These are phyloP conservation scores for Silene noctiflora DNA, from an alignment of 179 eudicot species.

Conservation along the genomic window DNA sequence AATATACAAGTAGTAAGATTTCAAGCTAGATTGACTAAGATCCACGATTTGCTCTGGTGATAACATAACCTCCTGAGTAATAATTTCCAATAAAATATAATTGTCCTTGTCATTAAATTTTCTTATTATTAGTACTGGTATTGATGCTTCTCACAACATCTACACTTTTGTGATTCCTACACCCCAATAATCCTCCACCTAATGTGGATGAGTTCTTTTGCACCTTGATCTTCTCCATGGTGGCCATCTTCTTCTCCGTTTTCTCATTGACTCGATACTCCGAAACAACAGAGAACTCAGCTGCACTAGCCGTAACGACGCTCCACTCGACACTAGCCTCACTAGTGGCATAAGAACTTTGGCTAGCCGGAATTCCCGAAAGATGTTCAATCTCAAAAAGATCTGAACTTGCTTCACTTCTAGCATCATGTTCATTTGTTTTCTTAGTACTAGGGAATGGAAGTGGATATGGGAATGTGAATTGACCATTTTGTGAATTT, in stretches of 20 bases:
- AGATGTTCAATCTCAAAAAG: conserved; percentile 56
- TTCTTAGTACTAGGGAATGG: background rate
- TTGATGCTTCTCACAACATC: conserved; percentile 25
- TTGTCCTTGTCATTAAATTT: background rate
- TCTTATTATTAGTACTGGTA: background rate
- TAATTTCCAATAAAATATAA: no score
- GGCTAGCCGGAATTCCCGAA: conserved; percentile 28
- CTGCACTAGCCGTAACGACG: conserved; percentile 65
- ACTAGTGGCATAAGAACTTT: conserved; percentile 59
- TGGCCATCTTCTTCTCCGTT: background rate
- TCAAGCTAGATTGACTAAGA: no score
- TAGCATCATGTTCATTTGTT: conserved; percentile 28
- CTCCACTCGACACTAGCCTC: conserved; percentile 90
- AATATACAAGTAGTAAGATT: no score
- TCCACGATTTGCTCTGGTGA: no score
- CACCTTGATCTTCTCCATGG: conserved; percentile 12
- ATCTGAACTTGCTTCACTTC: conserved; percentile 76
- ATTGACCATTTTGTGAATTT: conserved; percentile 22
- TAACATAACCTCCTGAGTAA: no score
- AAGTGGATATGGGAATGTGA: conserved; percentile 21
- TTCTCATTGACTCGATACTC: conserved; percentile 17
- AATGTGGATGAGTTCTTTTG: conserved; percentile 11
- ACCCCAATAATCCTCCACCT: conserved; percentile 25
- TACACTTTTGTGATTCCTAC: conserved; percentile 33
- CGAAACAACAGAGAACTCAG: conserved; percentile 38